Conservation (phyloP, 2,329 filamentous ascomycete genomes). For the Penicillium sp. region DNA sequence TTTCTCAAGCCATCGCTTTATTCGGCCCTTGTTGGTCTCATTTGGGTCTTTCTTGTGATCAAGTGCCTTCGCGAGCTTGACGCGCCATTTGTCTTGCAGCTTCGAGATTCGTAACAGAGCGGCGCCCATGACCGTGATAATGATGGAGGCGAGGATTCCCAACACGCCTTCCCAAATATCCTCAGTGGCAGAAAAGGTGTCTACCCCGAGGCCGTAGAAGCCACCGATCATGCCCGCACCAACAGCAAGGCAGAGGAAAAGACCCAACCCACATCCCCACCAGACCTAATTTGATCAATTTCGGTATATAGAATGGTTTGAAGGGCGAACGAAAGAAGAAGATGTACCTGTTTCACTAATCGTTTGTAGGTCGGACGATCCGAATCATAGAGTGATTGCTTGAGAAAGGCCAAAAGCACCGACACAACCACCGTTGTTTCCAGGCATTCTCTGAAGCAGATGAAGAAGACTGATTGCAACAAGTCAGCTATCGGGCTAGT, state of each 20-base stretch:
- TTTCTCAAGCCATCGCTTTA: constrained; percentile 70
- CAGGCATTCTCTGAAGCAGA: constrained; percentile 72
- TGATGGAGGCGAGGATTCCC: constrained; percentile 70
- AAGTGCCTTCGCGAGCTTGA: constrained; percentile 74
- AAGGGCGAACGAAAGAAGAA: too few relatives aligned
- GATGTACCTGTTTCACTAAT: constrained; percentile 58
- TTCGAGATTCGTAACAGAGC: constrained; percentile 80
- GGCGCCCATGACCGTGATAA: constrained; percentile 80
- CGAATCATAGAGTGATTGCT: constrained; percentile 71
- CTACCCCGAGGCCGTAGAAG: constrained; percentile 69
- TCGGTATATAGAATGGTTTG: too few relatives aligned
- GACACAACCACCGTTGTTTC: constrained; percentile 86
- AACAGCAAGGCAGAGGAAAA: constrained; percentile 66
- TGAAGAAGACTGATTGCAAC: constrained; percentile 25
- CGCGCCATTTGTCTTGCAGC: constrained; percentile 81
- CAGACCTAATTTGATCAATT: constrained; percentile 51
- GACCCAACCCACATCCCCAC: constrained; percentile 66
- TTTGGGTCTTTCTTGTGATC: constrained; percentile 43
- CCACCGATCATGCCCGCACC: constrained; percentile 70
- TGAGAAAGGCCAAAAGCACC: constrained; percentile 81
- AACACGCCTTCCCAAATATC: constrained; percentile 82
- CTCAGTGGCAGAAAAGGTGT: constrained; percentile 70
- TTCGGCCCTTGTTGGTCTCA: constrained; percentile 42
- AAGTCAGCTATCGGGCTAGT: too few relatives aligned
- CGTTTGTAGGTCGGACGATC: constrained; percentile 67